Evolutionary conservation across 2,329 filamentous ascomycete genomes (phyloP).

Genomic region (Mollisia scopiformis): DNA sequence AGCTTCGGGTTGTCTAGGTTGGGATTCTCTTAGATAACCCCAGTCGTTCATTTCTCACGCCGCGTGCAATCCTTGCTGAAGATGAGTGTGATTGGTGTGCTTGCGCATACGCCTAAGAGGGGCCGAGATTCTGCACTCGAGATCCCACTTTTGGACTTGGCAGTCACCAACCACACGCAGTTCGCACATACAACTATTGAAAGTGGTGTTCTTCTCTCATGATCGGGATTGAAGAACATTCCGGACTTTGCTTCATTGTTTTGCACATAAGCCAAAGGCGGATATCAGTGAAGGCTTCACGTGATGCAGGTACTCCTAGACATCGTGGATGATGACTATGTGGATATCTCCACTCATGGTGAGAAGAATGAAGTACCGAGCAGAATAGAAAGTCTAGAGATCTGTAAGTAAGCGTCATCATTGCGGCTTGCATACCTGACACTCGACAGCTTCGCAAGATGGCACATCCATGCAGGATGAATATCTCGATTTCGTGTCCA

Average conservation of each 20-base stretch:
- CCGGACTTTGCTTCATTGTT: no score
- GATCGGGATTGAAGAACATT: no score
- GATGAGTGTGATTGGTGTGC: not conserved
- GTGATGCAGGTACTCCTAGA: conserved; percentile 14
- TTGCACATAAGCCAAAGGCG: not conserved
- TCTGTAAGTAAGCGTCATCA: not conserved
- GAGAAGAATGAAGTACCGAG: not conserved
- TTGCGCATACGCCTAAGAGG: no score
- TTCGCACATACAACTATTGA: no score
- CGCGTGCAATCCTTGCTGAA: not conserved
- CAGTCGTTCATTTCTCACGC: not conserved
- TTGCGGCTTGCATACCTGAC: not conserved
- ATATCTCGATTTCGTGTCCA: conserved; percentile 40
- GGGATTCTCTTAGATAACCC: not conserved
- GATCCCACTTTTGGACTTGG: not conserved
- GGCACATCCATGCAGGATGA: not conserved
- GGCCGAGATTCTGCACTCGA: no score
- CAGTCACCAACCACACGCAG: no score
- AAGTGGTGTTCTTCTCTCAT: no score
- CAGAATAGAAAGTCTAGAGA: not conserved
- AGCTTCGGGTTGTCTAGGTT: not conserved
- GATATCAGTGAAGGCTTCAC: not conserved
- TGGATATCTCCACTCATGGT: conserved; percentile 8
- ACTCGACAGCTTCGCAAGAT: not conserved
- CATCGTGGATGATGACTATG: conserved; percentile 17